Evolutionary conservation across 129 eudicot genomes (phyloP), one percentile per base, ranked within the genome.

Genomic region (Oenanthe sinensis): DNA sequence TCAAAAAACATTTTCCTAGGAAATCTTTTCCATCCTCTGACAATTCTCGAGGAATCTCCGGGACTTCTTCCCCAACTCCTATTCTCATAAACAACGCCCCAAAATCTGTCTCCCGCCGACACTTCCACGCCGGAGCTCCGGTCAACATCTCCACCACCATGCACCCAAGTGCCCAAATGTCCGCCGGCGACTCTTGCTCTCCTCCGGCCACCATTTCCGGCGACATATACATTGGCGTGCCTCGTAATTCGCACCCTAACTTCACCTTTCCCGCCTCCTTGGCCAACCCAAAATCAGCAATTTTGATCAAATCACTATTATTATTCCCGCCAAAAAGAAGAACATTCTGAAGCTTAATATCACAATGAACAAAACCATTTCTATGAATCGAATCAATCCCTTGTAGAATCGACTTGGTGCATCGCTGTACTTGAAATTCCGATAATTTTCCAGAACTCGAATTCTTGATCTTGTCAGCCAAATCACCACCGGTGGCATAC

Each of bases 231-330:
- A 92, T 40, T 48, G 97, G 97, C 26, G 97, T 92, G 12, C 99
- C 99, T 67, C 96, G 87, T 14, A 95, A 79, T 63, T 90, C 92
- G 47, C 79, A 82, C 79, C 83, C 86, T 13, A 16, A 28, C 63
- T n/a, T 71, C 6, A 42, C 76, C 20, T 47, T 7, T 30, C 81
- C 79, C 4, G 75, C 68, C 71, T 71, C 87, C 68, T 87, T 91
- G 24, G 98, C 97, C 39, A 91, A 72, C 46, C 98, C 98, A 50
- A 94, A 94, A 86, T 94, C 98, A 4, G 96, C 97, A 16, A 94
- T 90, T 71, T 90, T 94, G 0, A 81, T 87, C 3, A 30, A 44
- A 16, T 81, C 83, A 16, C 36, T 33, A 33, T 33, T 33, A 33
- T 33, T 33, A 33, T 81, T 78, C 22, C 88, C 92, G 76, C 76